Conservation (phyloP, 176 grass and related monocot genomes). For the Aegilops speltoides region DNA sequence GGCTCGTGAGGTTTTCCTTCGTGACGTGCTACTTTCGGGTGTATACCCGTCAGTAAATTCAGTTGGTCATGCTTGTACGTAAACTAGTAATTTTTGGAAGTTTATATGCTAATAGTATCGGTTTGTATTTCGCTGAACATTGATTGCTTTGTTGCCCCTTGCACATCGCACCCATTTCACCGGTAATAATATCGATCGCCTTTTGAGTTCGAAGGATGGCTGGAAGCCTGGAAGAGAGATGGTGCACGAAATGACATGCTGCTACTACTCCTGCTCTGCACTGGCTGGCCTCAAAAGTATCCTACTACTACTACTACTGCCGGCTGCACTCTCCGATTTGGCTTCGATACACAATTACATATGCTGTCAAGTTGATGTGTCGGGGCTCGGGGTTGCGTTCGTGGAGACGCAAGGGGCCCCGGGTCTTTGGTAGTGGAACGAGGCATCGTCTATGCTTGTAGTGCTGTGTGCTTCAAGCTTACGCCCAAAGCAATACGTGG, state of each 20-base stretch:
- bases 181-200: not conserved
- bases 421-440: not conserved
- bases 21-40: not conserved
- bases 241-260: constrained; percentile 37
- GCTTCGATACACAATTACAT: not conserved
- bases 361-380: constrained; percentile 21
- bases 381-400: constrained; percentile 21
- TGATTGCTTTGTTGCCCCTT: not conserved
- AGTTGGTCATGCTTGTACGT: not conserved
- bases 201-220: not conserved
- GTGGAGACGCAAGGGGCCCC: constrained; percentile 26
- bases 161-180: not conserved
- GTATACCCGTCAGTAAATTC: too few species aligned
- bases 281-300: not conserved
- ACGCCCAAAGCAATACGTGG: constrained; percentile 21
- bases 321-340: constrained; percentile 16
- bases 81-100: too few species aligned
- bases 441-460: constrained; percentile 27
- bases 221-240: not conserved
- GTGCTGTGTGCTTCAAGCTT: constrained; percentile 47
- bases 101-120: not conserved
- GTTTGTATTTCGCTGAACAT: constrained; percentile 22
- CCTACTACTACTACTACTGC: not conserved
- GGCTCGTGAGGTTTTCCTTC: constrained; percentile 10
- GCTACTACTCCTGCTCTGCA: not conserved